phyloP scores from a whole-genome alignment of 2,329 filamentous ascomycete species.

The Dactylellina parvicollis region DNA sequence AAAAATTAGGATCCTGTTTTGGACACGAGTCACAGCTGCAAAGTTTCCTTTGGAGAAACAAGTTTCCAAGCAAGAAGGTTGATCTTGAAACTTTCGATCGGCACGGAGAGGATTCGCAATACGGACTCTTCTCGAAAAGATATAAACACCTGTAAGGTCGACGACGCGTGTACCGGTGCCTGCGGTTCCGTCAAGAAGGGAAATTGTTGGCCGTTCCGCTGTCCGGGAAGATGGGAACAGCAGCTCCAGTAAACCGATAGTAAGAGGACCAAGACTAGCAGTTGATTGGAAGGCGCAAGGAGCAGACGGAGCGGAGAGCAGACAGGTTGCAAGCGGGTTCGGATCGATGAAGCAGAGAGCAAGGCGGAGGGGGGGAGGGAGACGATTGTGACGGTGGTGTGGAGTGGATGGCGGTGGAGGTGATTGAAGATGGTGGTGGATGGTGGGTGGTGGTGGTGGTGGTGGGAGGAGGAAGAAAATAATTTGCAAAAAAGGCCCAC shows the following conservation, averaged over 20 bases:
- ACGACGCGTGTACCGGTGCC: slow-evolving; percentile 54
- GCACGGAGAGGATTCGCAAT: slow-evolving; percentile 8
- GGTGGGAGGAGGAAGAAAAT: slow-evolving; percentile 42
- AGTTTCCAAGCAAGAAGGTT: slow-evolving; percentile 1
- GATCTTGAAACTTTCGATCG: neutral
- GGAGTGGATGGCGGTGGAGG: slow-evolving; percentile 7
- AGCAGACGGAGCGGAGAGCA: slow-evolving; percentile 32
- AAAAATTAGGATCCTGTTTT: slow-evolving; percentile 45
- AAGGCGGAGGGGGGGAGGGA: slow-evolving; percentile 18
- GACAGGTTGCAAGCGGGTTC: slow-evolving; percentile 33
- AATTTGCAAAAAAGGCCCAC: slow-evolving; percentile 48
- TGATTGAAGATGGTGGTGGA: slow-evolving; percentile 17
- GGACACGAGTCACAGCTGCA: slow-evolving; percentile 25
- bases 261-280: slow-evolving; percentile 15
- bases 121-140: slow-evolving; percentile 26
- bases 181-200: slow-evolving; percentile 53
- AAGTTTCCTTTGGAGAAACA: slow-evolving; percentile 44
- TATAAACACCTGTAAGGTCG: slow-evolving; percentile 26
- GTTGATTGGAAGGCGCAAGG: slow-evolving; percentile 26
- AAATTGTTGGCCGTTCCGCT: slow-evolving; percentile 36
- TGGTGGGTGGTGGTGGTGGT: slow-evolving; percentile 5
- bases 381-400: slow-evolving; percentile 41
- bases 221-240: slow-evolving; percentile 30
- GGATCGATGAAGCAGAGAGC: slow-evolving; percentile 31
- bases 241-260: slow-evolving; percentile 12